Conservation (phyloP, 2,329 filamentous ascomycete genomes). For the Arachnopeziza araneosa region DNA sequence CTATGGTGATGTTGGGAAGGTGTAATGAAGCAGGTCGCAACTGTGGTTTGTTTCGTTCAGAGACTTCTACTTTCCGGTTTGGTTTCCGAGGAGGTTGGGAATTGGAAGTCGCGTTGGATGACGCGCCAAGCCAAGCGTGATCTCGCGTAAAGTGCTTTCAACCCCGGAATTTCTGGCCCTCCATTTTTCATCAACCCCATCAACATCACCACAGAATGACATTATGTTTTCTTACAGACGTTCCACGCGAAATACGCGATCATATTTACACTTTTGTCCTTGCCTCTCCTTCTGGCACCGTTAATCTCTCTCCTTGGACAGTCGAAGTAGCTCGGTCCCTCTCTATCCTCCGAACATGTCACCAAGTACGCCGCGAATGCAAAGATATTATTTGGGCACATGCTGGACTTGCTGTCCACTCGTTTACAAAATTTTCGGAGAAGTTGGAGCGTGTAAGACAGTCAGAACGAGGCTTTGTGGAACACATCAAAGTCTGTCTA, state of each 20-base stretch:
- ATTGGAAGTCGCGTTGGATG: not conserved
- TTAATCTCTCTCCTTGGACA: not conserved
- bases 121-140: not conserved
- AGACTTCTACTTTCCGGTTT: no score
- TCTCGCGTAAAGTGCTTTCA: not conserved
- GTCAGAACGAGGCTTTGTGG: slow-evolving; percentile 1
- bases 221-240: slow-evolving; percentile 18
- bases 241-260: slow-evolving; percentile 28
- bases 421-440: slow-evolving; percentile 13
- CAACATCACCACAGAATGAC: slow-evolving; percentile 8
- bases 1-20: not conserved
- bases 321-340: not conserved
- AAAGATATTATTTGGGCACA: not conserved
- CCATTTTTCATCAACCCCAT: not conserved
- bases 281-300: slow-evolving; percentile 6
- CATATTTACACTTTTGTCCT: slow-evolving; percentile 28
- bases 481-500: slow-evolving; percentile 21
- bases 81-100: not conserved
- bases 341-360: not conserved
- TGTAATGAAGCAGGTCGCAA: not conserved
- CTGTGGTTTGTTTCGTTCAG: not conserved
- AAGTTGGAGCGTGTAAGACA: slow-evolving; percentile 1
- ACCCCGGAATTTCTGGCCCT: not conserved
- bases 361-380: not conserved
- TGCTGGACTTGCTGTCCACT: not conserved